A percentile compares a stretch with the other conserved stretches of the same genome.
phyloP scores from a whole-genome alignment of 2,329 filamentous ascomycete species.

The Davidsoniella eucalypti region DNA sequence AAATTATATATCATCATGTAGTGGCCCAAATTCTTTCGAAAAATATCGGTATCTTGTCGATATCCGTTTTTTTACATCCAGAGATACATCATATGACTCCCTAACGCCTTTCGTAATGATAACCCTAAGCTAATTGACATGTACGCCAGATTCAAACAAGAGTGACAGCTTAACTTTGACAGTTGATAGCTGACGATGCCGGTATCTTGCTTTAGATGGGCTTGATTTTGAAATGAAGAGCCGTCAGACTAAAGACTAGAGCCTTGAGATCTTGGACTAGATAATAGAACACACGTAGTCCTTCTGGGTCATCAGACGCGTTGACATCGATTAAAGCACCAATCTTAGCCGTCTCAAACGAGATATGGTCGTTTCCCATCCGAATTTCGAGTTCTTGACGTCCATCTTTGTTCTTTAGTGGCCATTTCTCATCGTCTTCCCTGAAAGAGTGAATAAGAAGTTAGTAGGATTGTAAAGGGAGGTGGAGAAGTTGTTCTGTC shows the following conservation, averaged over 20 bases:
- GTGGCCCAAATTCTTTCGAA: too few relatives aligned
- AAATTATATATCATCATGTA: too few relatives aligned
- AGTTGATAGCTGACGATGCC: too few relatives aligned
- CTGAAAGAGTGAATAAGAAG: constrained; percentile 26
- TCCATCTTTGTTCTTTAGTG: constrained; percentile 97
- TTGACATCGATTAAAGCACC: constrained; percentile 93
- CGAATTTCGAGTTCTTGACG: constrained; percentile 92
- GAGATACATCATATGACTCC: too few relatives aligned
- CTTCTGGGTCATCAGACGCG: constrained; percentile 89
- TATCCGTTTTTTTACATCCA: too few relatives aligned
- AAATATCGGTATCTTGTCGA: too few relatives aligned
- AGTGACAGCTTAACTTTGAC: too few relatives aligned
- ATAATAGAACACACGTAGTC: constrained; percentile 94
- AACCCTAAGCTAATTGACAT: too few relatives aligned
- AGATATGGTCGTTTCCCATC: constrained; percentile 87
- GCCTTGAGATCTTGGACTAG: constrained; percentile 95
- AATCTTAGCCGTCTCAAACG: constrained; percentile 98
- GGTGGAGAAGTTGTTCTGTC: not conserved
- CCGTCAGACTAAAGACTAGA: constrained; percentile 88
- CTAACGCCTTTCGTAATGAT: too few relatives aligned
- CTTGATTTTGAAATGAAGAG: constrained; percentile 93
- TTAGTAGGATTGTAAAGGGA: not conserved
- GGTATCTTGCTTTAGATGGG: constrained; percentile 36
- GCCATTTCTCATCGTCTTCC: constrained; percentile 98
- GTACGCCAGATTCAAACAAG: too few relatives aligned